phyloP scores from a whole-genome alignment of 1,139 yeast species.

The Blastobotrys arbuscula region DNA sequence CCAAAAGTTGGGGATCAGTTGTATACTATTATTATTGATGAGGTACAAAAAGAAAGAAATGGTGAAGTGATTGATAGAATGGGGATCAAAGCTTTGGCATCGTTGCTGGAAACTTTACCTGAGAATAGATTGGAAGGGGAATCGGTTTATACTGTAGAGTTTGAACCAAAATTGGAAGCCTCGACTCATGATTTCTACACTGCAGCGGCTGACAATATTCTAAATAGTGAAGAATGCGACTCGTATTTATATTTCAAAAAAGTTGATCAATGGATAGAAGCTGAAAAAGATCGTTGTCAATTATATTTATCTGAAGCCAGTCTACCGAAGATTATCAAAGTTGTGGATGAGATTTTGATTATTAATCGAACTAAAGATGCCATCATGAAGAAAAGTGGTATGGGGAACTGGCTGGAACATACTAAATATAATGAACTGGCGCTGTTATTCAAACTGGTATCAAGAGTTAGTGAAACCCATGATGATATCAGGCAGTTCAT shows the following conservation, averaged over 20 bases:
- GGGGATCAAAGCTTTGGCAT: slow-evolving; percentile 54
- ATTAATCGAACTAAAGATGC: slow-evolving; percentile 52
- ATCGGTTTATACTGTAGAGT: slow-evolving; percentile 53
- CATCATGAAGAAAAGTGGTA: slow-evolving; percentile 48
- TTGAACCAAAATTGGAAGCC: slow-evolving; percentile 60
- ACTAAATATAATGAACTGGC: slow-evolving; percentile 39
- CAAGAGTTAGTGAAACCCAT: slow-evolving; percentile 49
- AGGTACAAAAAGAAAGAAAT: slow-evolving; percentile 54
- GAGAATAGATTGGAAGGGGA: slow-evolving; percentile 36
- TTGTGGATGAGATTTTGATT: slow-evolving; percentile 60
- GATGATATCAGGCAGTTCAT: slow-evolving; percentile 48
- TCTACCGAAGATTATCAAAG: slow-evolving; percentile 46
- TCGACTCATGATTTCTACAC: slow-evolving; percentile 55
- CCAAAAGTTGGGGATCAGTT: slow-evolving; percentile 49
- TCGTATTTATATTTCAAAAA: slow-evolving; percentile 55
- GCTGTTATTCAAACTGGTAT: slow-evolving; percentile 46
- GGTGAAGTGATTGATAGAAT: slow-evolving; percentile 58
- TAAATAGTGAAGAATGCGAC: slow-evolving; percentile 35
- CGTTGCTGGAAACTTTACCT: slow-evolving; percentile 63
- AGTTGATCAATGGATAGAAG: slow-evolving; percentile 48
- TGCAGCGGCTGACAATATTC: slow-evolving; percentile 41
- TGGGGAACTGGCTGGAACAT: slow-evolving; percentile 48
- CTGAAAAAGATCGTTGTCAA: slow-evolving; percentile 52
- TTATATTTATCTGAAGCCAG: slow-evolving; percentile 48
- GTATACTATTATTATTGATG: slow-evolving; percentile 48